Percentiles rank a stretch among this genome's conserved stretches.
Conservation (phyloP, 2,329 filamentous ascomycete genomes). For the Scedosporium boydii region DNA sequence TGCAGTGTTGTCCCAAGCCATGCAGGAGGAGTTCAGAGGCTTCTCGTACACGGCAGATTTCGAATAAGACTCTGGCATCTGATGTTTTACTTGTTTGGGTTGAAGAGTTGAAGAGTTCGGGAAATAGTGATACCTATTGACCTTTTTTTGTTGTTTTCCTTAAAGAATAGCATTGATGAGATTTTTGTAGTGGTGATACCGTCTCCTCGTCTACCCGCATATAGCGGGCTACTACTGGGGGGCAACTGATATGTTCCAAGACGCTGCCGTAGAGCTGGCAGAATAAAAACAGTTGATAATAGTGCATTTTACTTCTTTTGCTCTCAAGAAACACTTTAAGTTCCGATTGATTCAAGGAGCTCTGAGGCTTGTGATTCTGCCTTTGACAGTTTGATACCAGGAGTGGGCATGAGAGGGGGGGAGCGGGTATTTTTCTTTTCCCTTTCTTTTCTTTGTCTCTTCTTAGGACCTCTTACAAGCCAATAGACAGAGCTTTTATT, state of each 20-base stretch:
- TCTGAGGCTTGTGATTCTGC: too few species aligned
- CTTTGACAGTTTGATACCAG: too few species aligned
- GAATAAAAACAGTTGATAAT: not conserved
- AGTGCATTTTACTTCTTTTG: not conserved
- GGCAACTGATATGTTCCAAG: not conserved
- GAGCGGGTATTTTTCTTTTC: too few species aligned
- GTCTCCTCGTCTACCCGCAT: not conserved
- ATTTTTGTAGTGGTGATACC: not conserved
- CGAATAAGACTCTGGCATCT: constrained; percentile 38
- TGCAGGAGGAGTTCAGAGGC: constrained; percentile 99
- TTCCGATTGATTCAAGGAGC: too few species aligned
- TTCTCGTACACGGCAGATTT: constrained; percentile 97
- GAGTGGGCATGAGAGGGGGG: too few species aligned
- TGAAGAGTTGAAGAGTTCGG: not conserved
- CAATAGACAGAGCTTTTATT: too few species aligned
- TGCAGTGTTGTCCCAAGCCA: constrained; percentile 86
- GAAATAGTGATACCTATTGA: not conserved
- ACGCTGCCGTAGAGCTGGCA: not conserved
- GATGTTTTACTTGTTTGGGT: not conserved
- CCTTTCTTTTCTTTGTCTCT: too few species aligned
- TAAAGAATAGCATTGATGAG: not conserved
- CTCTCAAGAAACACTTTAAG: too few species aligned
- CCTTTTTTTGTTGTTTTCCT: not conserved
- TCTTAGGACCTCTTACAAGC: too few species aligned
- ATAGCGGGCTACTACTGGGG: not conserved